Percentiles rank a stretch among this genome's conserved stretches.
Conservation (phyloP, 768 basidiomycete species). For the Boletus tylopilopsis region DNA sequence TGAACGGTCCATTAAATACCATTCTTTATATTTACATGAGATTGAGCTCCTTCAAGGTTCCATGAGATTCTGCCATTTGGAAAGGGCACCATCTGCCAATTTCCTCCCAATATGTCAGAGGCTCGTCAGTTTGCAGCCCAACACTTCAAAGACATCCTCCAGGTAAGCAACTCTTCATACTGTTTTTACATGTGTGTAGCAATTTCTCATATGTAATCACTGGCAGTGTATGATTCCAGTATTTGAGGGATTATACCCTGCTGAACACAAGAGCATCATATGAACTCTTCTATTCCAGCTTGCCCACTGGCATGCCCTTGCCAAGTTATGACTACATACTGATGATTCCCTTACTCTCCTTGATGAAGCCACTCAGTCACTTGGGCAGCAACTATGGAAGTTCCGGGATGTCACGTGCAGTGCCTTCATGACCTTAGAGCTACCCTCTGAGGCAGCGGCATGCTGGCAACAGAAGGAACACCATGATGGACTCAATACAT, state of each 20-base stretch:
- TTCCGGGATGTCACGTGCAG: no score
- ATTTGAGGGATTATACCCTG: conserved; percentile 30
- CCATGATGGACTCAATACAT: not conserved
- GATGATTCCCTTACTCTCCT: conserved; percentile 22
- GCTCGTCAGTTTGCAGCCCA: conserved; percentile 36
- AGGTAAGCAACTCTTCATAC: conserved; percentile 21
- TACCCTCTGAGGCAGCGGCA: conserved; percentile 1
- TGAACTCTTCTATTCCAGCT: conserved; percentile 22
- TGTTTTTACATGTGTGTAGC: not conserved
- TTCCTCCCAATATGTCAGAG: conserved; percentile 32
- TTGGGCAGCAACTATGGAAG: no score
- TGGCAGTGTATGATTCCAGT: conserved; percentile 34
- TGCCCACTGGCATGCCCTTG: conserved; percentile 33
- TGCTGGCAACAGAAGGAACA: conserved; percentile 7
- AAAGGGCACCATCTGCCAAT: conserved; percentile 32
- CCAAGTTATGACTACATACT: conserved; percentile 34
- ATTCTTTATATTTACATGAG: no score
- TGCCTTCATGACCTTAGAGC: no score
- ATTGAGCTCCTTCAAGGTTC: conserved; percentile 10
- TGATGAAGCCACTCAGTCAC: conserved; percentile 6
- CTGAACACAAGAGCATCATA: conserved; percentile 20
- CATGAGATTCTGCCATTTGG: conserved; percentile 22
- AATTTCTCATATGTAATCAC: no score
- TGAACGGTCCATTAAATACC: conserved; percentile 9
- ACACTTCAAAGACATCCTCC: conserved; percentile 42